phyloP scores from a whole-genome alignment of 352 stramenopile genomes.

The Globisporangium camurandrum region DNA sequence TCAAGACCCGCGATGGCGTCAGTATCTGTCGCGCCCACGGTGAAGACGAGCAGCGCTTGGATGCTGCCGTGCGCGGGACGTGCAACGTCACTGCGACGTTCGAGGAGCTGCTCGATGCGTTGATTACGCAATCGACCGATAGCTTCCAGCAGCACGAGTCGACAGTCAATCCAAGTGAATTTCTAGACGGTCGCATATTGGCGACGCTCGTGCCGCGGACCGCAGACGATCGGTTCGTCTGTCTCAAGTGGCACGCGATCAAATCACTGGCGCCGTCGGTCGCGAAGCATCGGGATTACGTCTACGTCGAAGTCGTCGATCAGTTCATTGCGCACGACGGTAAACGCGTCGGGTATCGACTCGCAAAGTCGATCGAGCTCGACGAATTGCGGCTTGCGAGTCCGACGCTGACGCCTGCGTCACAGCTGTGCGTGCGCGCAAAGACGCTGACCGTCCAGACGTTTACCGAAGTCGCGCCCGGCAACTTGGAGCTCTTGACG shows the following conservation, averaged over 20 bases:
- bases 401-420: too few relatives aligned
- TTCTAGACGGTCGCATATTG: constrained; percentile 74
- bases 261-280: constrained; percentile 66
- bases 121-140: constrained; percentile 63
- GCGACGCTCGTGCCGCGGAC: constrained; percentile 62
- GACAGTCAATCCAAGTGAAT: constrained; percentile 60
- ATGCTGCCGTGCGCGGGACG: constrained; percentile 61
- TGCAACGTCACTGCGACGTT: constrained; percentile 73
- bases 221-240: constrained; percentile 57
- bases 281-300: constrained; percentile 71
- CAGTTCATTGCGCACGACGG: constrained; percentile 61
- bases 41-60: constrained; percentile 51
- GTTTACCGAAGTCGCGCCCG: constrained; percentile 45
- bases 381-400: constrained; percentile 16
- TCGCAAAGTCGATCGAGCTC: constrained; percentile 71
- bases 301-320: constrained; percentile 81
- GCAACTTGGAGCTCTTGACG: constrained; percentile 62
- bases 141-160: constrained; percentile 62
- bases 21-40: constrained; percentile 58
- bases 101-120: constrained; percentile 65
- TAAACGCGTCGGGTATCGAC: constrained; percentile 55
- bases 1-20: constrained; percentile 55
- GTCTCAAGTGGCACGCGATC: constrained; percentile 78
- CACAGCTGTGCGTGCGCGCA: constrained; percentile 49
- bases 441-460: constrained; percentile 75